phyloP scores from a whole-genome alignment of 1,139 yeast genomes.

The Kluyveromyces sp. region DNA sequence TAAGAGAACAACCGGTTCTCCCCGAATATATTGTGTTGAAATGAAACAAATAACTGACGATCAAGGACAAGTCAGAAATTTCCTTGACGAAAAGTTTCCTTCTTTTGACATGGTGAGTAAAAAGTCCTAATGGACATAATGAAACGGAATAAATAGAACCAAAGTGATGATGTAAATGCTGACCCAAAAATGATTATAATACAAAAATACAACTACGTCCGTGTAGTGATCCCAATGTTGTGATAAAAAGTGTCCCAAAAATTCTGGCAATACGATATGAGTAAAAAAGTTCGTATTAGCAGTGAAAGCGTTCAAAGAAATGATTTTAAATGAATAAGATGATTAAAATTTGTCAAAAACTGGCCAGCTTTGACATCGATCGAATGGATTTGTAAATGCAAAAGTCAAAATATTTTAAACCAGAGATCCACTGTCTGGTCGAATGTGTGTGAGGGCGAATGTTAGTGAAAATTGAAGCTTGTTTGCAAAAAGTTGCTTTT shows the following conservation, averaged over 20 bases:
- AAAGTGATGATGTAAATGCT: not conserved
- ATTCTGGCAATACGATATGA: not conserved
- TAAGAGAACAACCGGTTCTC: no score
- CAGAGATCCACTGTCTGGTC: no score
- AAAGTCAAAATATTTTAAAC: no score
- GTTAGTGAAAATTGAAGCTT: no score
- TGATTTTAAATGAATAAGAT: not conserved
- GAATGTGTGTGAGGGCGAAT: no score
- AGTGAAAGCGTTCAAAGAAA: not conserved
- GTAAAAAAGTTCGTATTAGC: not conserved
- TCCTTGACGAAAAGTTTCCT: not conserved
- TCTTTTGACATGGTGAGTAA: not conserved
- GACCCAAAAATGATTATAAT: not conserved
- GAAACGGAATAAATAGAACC: not conserved
- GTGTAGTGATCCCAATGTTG: not conserved
- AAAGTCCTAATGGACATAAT: not conserved
- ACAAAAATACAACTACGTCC: not conserved
- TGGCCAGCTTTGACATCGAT: not conserved
- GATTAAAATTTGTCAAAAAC: not conserved
- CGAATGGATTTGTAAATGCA: not conserved
- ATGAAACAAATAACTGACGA: no score
- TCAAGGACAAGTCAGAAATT: no score
- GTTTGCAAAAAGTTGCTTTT: no score
- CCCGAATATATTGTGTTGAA: not conserved
- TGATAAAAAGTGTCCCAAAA: not conserved